Evolutionary conservation across 2,329 filamentous ascomycete genomes (phyloP), one percentile per base, ranked within the genome.

Genomic region (Alternaria alternata): DNA sequence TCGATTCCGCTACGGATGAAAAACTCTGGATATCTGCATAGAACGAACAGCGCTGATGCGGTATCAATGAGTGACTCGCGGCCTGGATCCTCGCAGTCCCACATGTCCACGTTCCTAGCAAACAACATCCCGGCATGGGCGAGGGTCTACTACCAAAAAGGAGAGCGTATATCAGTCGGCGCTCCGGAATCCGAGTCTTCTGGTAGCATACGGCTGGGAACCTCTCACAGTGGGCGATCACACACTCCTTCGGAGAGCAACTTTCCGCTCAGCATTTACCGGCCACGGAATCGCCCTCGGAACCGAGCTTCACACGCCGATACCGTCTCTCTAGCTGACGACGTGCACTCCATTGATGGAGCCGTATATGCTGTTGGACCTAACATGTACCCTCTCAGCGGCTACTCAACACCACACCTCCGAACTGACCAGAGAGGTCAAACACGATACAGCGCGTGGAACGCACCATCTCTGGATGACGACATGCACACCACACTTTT

Each of bases 381-480:
- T 22, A 61, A 73, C 18, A 68, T 73, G 63, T 70, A 72, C 12
- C 61, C 64, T 24, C 54, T 74, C 24, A 67, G 65, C 24, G 67
- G 69, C 24, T 74, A 67, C 43, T 75, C 69, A 53, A 77, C 75
- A 47, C 78, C 78, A 39, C 75, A 75, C 42, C 70, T 80, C 16
- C 74, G 75, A 24, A 75, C 65, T 38, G 78, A 80, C 44, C 70
- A 70, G 32, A 86, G 46, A 82, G 83, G 55, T 79, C 82, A 59
- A 38, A 70, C 86, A 82, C 66, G 77, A 67, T 60, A 79, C 67
- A 90, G 86, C 71, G 82, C 88, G 16, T 95, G 92, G 91, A 87
- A 89, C 61, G 88, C 92, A 1, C 92, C 92, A 1, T 89, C 88
- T 1, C 80, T 91, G 22, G 87, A 88, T 61, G 91, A 89, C 79